Evolutionary conservation across 2,329 filamentous ascomycete genomes (phyloP), one percentile per base, ranked within the genome.

Genomic region (Clonostachys solani): DNA sequence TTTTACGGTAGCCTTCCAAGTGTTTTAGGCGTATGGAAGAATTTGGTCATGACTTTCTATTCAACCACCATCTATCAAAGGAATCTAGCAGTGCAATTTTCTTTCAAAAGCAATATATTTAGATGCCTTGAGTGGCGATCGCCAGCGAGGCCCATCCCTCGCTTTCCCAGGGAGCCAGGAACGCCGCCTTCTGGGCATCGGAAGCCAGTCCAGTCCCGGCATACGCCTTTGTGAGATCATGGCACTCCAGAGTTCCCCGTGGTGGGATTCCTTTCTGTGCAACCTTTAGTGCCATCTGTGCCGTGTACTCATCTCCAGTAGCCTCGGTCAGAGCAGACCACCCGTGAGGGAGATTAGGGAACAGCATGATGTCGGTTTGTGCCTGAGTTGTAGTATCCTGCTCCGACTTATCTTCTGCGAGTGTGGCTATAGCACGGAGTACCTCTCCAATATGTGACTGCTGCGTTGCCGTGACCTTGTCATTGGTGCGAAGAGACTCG

Each of bases 201-300:
- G 78, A 80, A 5, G 82, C 75, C 49, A 73, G 80, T 1, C 87
- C 84, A 1, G 87, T 91, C 1, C 87, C 85, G 2, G 86, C 81
- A 71, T 88, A 91, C 6, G 89, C 86, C 52, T 73, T 72, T 3
- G 88, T 82, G 47, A 97, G 66, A 50, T 89, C 87, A 19, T 75
- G 72, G 2, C 89, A 83, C 16, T 78, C 80, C 12, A 95, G 68
- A 2, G 74, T 68, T 0, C 90, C 89, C 44, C 76, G 67, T 0
- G 92, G 91, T 35, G 91, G 87, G 3, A 92, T 82, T 9, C 80
- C 83, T 55, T 84, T 83, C 36, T 80, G 60, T 1, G 92, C 91
- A n/a, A 91, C 89, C 59, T 84, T 78, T 50, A 95, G 73, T 2
- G 91, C 89, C 83, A 96, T 91, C 54, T 88, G 81, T 4, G 88